phyloP scores from a whole-genome alignment of 2,329 filamentous ascomycete species.

The Berkeleyomyces basicola region DNA sequence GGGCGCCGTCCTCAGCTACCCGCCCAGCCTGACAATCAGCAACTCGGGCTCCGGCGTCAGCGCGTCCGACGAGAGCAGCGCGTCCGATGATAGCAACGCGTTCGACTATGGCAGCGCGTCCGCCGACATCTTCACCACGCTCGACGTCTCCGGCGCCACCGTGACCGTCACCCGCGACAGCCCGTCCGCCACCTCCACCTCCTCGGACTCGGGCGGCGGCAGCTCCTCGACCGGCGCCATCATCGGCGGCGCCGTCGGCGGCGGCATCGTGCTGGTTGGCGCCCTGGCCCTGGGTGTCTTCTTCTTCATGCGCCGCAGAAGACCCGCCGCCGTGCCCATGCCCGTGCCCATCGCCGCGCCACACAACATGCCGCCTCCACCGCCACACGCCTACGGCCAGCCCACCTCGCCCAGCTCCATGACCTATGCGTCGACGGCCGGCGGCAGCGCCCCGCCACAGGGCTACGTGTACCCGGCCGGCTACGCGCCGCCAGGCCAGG shows the following conservation, averaged over 20 bases:
- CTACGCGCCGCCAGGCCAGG: conserved; percentile 20
- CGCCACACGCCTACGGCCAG: not conserved
- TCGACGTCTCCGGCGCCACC: not conserved
- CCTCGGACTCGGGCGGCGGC: conserved; percentile 6
- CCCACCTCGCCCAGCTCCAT: not conserved
- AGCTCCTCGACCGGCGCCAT: conserved; percentile 27
- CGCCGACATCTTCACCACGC: conserved; percentile 10
- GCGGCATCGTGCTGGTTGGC: conserved; percentile 24
- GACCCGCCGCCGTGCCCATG: conserved; percentile 12
- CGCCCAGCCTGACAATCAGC: conserved; percentile 16
- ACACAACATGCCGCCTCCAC: not conserved
- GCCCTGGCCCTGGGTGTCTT: conserved; percentile 26
- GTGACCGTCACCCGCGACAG: not conserved
- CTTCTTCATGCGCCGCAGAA: conserved; percentile 26
- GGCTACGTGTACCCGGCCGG: conserved; percentile 15
- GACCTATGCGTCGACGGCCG: conserved; percentile 12
- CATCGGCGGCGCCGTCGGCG: conserved; percentile 18
- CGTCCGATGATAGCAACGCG: conserved; percentile 7
- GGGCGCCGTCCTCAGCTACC: conserved; percentile 19
- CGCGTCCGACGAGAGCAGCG: not conserved
- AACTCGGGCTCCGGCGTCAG: conserved; percentile 10
- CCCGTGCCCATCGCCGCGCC: not conserved
- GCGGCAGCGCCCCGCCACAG: conserved; percentile 16
- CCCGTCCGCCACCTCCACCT: not conserved
- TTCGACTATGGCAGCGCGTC: conserved; percentile 7